Evolutionary conservation across 805 yeast species (phyloP).

Genomic region (Hagleromyces aurorensis): DNA sequence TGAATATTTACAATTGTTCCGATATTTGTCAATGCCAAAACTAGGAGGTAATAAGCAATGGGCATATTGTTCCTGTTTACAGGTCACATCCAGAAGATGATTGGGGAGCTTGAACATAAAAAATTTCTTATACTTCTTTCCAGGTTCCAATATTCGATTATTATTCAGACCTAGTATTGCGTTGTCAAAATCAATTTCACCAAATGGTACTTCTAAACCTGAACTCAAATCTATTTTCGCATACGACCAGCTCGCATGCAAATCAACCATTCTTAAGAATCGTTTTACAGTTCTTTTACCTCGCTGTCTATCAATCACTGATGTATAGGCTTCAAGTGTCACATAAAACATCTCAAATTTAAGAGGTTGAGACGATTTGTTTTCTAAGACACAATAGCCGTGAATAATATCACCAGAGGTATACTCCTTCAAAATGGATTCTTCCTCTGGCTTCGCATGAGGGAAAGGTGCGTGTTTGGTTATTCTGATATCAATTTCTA

Average conservation of each 20-base stretch:
- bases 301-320: slow-evolving; percentile 26
- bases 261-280: slow-evolving; percentile 52
- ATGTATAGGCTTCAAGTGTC: slow-evolving; percentile 38
- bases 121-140: slow-evolving; percentile 45
- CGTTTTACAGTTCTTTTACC: slow-evolving; percentile 37
- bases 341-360: slow-evolving; percentile 57
- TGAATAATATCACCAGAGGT: slow-evolving; percentile 60
- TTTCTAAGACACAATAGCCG: slow-evolving; percentile 48
- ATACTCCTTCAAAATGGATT: slow-evolving; percentile 44
- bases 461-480: slow-evolving; percentile 46
- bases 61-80: slow-evolving; percentile 37
- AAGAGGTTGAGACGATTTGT: slow-evolving; percentile 38
- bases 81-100: slow-evolving; percentile 43
- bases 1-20: slow-evolving; percentile 27
- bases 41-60: slow-evolving; percentile 37
- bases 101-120: slow-evolving; percentile 53
- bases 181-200: slow-evolving; percentile 41
- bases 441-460: slow-evolving; percentile 37
- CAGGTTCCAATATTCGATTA: slow-evolving; percentile 42
- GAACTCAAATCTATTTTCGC: slow-evolving; percentile 45
- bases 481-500: slow-evolving; percentile 42
- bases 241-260: slow-evolving; percentile 47
- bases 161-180: slow-evolving; percentile 42
- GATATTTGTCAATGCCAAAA: slow-evolving; percentile 32
- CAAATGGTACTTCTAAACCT: slow-evolving; percentile 41